These are phyloP conservation scores for Rhizoclosmatium globosum DNA, from an alignment of 192 early-diverging fungal species.

Conservation along the genomic window DNA sequence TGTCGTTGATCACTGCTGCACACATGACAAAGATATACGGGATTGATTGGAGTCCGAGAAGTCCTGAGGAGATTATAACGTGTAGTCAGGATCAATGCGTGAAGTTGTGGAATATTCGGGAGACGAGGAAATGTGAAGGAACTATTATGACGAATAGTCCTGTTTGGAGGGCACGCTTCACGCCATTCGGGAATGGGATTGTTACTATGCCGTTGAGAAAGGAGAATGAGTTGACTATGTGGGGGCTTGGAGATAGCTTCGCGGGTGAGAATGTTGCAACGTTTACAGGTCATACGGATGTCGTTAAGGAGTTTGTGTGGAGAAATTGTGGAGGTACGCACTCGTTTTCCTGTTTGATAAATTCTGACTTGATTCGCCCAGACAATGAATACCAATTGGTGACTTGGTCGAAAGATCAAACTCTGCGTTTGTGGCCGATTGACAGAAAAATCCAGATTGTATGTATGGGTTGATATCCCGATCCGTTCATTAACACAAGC, in stretches of 20 bases:
- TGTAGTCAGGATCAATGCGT: constrained; percentile 83
- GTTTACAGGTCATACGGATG: constrained; percentile 81
- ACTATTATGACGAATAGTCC: constrained; percentile 76
- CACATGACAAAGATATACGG: constrained; percentile 70
- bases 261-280: constrained; percentile 63
- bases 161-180: constrained; percentile 84
- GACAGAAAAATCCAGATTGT: constrained; percentile 30
- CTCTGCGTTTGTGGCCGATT: constrained; percentile 81
- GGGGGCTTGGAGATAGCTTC: constrained; percentile 45
- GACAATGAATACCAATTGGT: constrained; percentile 77
- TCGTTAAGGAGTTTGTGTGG: constrained; percentile 90
- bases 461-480: neutral
- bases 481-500: neutral
- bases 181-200: constrained; percentile 85
- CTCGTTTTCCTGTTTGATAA: constrained; percentile 6
- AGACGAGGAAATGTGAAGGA: constrained; percentile 66
- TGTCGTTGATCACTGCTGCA: neutral
- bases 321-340: constrained; percentile 60
- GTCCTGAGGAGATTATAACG: constrained; percentile 79
- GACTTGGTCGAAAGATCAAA: constrained; percentile 87
- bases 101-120: constrained; percentile 81
- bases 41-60: constrained; percentile 83
- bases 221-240: constrained; percentile 71
- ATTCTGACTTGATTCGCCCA: neutral
- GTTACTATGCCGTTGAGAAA: constrained; percentile 85